Percentiles rank a stretch among this genome's conserved stretches.
These are phyloP conservation scores for Populus davidiana DNA, from an alignment of 345 rosid genomes.

Conservation along the genomic window DNA sequence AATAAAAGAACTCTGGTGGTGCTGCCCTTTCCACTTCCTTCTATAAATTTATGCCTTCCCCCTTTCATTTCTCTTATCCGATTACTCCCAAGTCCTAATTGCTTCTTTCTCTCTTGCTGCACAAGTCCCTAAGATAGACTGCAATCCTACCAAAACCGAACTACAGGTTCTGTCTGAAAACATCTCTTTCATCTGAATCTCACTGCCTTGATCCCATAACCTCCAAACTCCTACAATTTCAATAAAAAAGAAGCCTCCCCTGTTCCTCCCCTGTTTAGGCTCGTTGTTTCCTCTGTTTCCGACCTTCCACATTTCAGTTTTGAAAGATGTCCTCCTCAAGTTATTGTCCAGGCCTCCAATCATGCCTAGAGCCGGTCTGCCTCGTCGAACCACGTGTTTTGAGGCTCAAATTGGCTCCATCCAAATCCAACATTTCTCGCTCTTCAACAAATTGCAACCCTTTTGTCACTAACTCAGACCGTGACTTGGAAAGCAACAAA, in stretches of 20 bases:
- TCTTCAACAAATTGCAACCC: neutral
- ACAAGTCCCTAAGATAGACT: neutral
- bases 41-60: slow-evolving; percentile 38
- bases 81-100: neutral
- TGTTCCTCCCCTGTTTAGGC: neutral
- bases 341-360: slow-evolving; percentile 46
- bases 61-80: slow-evolving; percentile 18
- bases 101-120: neutral
- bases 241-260: neutral
- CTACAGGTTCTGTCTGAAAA: neutral
- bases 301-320: neutral
- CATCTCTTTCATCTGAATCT: neutral
- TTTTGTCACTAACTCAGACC: slow-evolving; percentile 1
- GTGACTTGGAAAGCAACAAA: slow-evolving; percentile 10
- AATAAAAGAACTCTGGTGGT: neutral
- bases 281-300: slow-evolving; percentile 13
- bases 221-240: neutral
- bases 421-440: slow-evolving; percentile 7
- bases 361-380: slow-evolving; percentile 42
- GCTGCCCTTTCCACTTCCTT: neutral
- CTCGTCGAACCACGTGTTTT: slow-evolving; percentile 31
- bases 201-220: neutral
- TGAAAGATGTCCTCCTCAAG: slow-evolving; percentile 43
- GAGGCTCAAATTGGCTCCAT: slow-evolving; percentile 41
- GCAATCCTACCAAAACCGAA: neutral